A percentile compares a stretch with the other conserved stretches of the same genome.
phyloP scores from a whole-genome alignment of 2,329 filamentous ascomycete species.

The Aspergillus pseudoterreus region DNA sequence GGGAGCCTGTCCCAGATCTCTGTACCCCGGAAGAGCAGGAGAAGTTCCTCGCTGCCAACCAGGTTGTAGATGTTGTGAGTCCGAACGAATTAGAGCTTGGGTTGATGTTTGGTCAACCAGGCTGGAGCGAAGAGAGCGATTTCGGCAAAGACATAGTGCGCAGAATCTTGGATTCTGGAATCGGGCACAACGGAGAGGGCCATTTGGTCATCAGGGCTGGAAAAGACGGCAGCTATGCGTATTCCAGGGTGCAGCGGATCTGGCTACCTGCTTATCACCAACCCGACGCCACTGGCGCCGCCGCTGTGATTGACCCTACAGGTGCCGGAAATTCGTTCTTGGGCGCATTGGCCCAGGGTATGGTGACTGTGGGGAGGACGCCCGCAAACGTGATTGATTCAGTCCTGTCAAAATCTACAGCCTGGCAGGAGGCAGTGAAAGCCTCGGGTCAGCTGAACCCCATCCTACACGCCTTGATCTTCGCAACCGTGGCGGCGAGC shows the following conservation, averaged over 20 bases:
- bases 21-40: slow-evolving; percentile 65
- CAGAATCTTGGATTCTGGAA: slow-evolving; percentile 33
- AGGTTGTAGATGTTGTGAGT: slow-evolving; percentile 57
- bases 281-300: slow-evolving; percentile 26
- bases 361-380: slow-evolving; percentile 43
- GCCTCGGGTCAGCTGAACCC: slow-evolving; percentile 47
- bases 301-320: slow-evolving; percentile 77
- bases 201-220: slow-evolving; percentile 56
- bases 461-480: slow-evolving; percentile 66
- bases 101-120: slow-evolving; percentile 67
- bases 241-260: slow-evolving; percentile 37
- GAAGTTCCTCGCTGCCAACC: slow-evolving; percentile 51
- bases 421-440: slow-evolving; percentile 43
- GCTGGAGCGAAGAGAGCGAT: slow-evolving; percentile 29
- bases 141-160: slow-evolving; percentile 30
- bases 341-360: slow-evolving; percentile 56
- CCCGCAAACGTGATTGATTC: slow-evolving; percentile 28
- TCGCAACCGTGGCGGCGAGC: slow-evolving; percentile 79
- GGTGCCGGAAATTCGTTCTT: slow-evolving; percentile 92
- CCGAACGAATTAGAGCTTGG: slow-evolving; percentile 91
- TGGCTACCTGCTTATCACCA: slow-evolving; percentile 79
- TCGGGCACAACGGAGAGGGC: slow-evolving; percentile 36
- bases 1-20: slow-evolving; percentile 91
- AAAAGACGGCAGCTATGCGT: slow-evolving; percentile 55
- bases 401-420: slow-evolving; percentile 48